Base-by-base conservation (phyloP, 169 alveolate genomes). In the Eimeria maxima region DNA sequence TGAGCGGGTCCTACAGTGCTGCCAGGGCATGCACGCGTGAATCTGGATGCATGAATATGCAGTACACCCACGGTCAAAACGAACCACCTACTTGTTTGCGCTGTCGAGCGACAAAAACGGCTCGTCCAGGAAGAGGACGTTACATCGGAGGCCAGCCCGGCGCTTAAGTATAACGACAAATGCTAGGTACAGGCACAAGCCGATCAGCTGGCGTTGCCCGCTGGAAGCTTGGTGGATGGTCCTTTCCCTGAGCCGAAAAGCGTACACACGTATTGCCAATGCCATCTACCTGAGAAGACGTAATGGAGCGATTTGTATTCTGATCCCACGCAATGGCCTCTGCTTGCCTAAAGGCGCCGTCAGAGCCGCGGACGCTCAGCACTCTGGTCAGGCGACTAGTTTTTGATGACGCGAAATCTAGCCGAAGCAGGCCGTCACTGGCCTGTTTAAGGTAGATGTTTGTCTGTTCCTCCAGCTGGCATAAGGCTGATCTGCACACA, bases 261-360 rank as follows among this genome's bases (percentile, higher is more conserved):
- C n/a, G 63, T 24, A 44, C 60, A 42, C 38, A 76, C 27, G 18
- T 38, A 74, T 22, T 13, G 29, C 33, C 29, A 76, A 76, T 18
- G 6, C 65, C 60, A 45, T 44, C 14, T 5, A 47, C 80, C 44
- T 42, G 11, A 63, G 8, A 38, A 8, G 55, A 42, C 42, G 20
- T 14, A 3, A 10, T 45, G 87, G 45, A 45, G 63, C n/a, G 38
- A 24, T 27, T 11, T 18, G 87, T n/a, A 44, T 8, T 22, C 2
- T 4, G 63, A 1, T 44, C 65, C 18, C 22, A 27, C 20, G 60
- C 57, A 29, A 7, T 55, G 60, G 47, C 20, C 33, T 24, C 76
- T 57, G 78, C 94, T 87, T 87, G 83, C 94, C 94, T 87, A 55
- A 87, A 87, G 83, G 94, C 94, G 65, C 94, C 94, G 65, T 87